These are phyloP conservation scores for Dentipellis fragilis DNA, from an alignment of 768 basidiomycete genomes.

Conservation along the genomic window DNA sequence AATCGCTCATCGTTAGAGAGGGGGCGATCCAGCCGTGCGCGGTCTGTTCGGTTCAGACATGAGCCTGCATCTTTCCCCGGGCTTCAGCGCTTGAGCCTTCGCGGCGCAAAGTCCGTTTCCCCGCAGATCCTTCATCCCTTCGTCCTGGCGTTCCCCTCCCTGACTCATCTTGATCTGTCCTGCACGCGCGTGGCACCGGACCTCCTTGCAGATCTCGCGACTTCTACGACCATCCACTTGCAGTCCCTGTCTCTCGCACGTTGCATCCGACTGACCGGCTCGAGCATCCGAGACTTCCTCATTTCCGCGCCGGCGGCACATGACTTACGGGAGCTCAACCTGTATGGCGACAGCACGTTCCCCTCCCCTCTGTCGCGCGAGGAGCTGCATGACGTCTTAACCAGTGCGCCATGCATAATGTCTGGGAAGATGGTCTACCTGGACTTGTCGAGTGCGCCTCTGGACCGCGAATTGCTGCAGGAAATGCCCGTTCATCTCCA, in stretches of 20 bases:
- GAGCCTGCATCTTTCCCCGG: conserved; percentile 57
- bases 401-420: conserved; percentile 69
- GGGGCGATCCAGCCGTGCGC: conserved; percentile 19
- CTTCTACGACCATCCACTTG: conserved; percentile 56
- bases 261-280: conserved; percentile 75
- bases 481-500: conserved; percentile 54
- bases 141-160: conserved; percentile 70
- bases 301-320: conserved; percentile 53
- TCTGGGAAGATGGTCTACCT: conserved; percentile 73
- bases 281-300: conserved; percentile 67
- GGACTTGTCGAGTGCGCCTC: conserved; percentile 77
- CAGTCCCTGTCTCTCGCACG: conserved; percentile 76
- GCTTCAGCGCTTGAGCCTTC: conserved; percentile 69
- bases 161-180: conserved; percentile 47
- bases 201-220: conserved; percentile 56
- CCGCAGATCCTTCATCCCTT: conserved; percentile 62
- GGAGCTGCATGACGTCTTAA: conserved; percentile 60
- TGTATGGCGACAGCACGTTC: conserved; percentile 86
- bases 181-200: conserved; percentile 77
- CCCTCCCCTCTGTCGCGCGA: conserved; percentile 56
- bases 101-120: conserved; percentile 71
- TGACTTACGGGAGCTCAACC: conserved; percentile 65
- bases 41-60: conserved; percentile 29
- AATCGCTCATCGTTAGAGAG: neutral
- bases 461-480: conserved; percentile 40